These are phyloP conservation scores for Leishmania tropica DNA, from an alignment of 208 protist genomes.

Conservation along the genomic window DNA sequence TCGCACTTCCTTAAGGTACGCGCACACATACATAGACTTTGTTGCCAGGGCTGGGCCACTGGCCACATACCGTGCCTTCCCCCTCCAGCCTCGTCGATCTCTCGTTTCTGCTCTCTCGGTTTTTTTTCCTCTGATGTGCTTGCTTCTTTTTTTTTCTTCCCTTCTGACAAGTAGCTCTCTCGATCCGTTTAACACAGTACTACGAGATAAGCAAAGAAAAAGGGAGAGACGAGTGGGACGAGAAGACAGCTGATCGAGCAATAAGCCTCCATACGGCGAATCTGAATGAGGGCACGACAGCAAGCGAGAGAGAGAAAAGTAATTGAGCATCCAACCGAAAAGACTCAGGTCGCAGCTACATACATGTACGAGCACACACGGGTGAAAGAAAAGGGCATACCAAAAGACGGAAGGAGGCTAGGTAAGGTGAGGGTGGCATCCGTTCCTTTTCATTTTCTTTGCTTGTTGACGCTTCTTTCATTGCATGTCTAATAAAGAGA, in stretches of 20 bases:
- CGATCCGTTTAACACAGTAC: not conserved
- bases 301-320: not conserved
- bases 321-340: not conserved
- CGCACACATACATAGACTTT: not conserved
- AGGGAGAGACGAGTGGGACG: not conserved
- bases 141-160: not conserved
- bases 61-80: not conserved
- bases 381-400: not conserved
- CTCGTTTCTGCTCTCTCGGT: not conserved
- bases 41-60: not conserved
- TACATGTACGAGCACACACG: not conserved
- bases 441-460: not conserved
- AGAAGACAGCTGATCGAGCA: not conserved
- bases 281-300: not conserved
- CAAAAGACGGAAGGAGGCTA: not conserved
- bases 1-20: not conserved
- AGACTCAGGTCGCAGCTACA: not conserved
- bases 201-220: not conserved
- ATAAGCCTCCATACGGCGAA: not conserved
- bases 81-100: too few species aligned
- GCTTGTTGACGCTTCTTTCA: not conserved
- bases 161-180: not conserved
- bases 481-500: not conserved
- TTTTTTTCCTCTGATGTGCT: not conserved
- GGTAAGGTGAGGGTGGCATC: not conserved